Evolutionary conservation across 441 rosid genomes (phyloP).

Genomic region (Adansonia rubrostipa): DNA sequence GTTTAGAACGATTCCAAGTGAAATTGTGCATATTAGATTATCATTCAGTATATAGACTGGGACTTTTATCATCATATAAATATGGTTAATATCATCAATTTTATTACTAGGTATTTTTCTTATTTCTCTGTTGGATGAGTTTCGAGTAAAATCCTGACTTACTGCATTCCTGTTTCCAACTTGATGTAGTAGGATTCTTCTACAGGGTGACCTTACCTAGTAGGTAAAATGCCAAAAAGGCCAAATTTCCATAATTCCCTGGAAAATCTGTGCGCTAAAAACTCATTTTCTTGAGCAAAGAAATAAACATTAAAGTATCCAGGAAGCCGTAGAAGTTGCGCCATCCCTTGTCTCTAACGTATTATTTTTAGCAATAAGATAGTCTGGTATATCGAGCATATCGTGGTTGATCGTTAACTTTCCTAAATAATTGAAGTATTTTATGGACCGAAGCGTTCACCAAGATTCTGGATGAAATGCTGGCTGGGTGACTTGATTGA

Average conservation of each 20-base stretch:
- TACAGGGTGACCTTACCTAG: no score
- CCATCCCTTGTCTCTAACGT: not conserved
- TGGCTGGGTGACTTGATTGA: not conserved
- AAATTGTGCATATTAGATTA: conserved; percentile 9
- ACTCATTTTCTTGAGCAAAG: not conserved
- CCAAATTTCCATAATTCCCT: no score
- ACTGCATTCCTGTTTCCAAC: not conserved
- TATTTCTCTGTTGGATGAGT: not conserved
- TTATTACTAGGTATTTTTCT: not conserved
- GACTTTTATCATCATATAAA: conserved; percentile 19
- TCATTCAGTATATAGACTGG: conserved; percentile 21
- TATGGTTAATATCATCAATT: conserved; percentile 9
- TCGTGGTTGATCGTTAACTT: not conserved
- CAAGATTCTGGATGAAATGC: not conserved
- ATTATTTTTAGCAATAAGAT: no score
- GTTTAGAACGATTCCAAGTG: not conserved
- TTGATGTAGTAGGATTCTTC: not conserved
- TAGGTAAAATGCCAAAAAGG: no score
- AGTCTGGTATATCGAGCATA: not conserved
- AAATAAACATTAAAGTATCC: not conserved
- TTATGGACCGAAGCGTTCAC: not conserved
- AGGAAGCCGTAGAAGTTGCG: not conserved
- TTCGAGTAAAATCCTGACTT: not conserved
- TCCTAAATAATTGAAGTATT: not conserved
- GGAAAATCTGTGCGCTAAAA: no score